Base-by-base conservation (phyloP, 805 yeast genomes). In the Candida germanica region DNA sequence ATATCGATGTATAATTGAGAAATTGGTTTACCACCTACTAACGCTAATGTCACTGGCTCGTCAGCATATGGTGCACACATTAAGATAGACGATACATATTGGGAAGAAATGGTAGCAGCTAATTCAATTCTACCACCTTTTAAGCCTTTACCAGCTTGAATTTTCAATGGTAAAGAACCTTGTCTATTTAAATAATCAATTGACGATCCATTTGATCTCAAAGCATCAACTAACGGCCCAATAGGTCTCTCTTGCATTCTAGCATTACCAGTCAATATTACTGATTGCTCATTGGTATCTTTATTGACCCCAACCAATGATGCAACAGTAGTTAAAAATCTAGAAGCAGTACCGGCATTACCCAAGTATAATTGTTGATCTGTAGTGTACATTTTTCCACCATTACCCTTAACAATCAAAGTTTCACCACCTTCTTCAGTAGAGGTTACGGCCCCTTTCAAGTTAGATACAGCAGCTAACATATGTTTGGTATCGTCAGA, bases 31-130 rank as follows among this genome's bases (percentile, higher is more conserved):
- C 98, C 98, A 21, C 98, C 98, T 14, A 85, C 89, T 42, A 93
- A 72, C 6, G 91, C 66, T 54, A 93, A 74, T 6, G 95, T 87
- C 20, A 91, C 95, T 5, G 96, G 95, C 38, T 77, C 73, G 39
- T 79, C 64, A 8, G 98, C 98, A 55, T 89, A 93, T 32, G 98
- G 98, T 24, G 98, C 98, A 62, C 96, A 86, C 96, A 93, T 88
- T 53, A 93, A 74, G 38, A 93, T 75, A 0, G 98, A 91, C 1
- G 98, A 89, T 30, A 93, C 98, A 52, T 93, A 93, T 61, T 93
- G 98, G 10, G 98, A 93, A 1, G 98, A 89, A 29, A 93, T 86
- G 4, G 98, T 89, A 15, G 98, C 98, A 26, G 91, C 91, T 31
- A 93, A 72, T 61, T 89, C 96, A 45, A 93, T 87, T 46, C 86